phyloP scores from a whole-genome alignment of 2,329 filamentous ascomycete genomes.

The Hymenoscyphus repandus region DNA sequence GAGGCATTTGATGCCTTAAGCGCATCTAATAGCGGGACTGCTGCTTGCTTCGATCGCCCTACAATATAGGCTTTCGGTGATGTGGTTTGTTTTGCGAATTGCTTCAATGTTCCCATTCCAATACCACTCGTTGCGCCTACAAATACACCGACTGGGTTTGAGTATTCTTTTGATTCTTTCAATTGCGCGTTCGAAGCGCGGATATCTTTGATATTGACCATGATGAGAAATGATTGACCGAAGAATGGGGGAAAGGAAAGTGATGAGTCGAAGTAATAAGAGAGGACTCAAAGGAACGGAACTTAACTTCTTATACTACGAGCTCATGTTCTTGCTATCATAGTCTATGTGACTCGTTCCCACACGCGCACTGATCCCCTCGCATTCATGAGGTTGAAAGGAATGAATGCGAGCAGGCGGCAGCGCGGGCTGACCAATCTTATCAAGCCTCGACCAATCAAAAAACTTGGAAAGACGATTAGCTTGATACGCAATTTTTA shows the following conservation, averaged over 20 bases:
- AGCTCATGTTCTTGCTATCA: too few species aligned
- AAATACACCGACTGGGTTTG: conserved; percentile 43
- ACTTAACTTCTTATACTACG: not conserved
- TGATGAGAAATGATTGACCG: conserved; percentile 12
- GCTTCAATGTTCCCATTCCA: conserved; percentile 42
- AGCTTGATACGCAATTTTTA: too few species aligned
- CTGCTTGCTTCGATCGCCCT: conserved; percentile 38
- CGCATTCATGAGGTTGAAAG: too few species aligned
- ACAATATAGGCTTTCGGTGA: conserved; percentile 47
- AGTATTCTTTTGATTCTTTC: conserved; percentile 25
- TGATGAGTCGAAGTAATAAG: not conserved
- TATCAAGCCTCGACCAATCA: not conserved
- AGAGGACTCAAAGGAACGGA: not conserved
- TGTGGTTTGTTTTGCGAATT: conserved; percentile 37
- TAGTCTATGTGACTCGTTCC: too few species aligned
- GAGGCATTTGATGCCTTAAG: conserved; percentile 38
- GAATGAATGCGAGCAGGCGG: too few species aligned
- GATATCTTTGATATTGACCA: conserved; percentile 31
- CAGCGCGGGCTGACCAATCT: not conserved
- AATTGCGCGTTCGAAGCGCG: conserved; percentile 36
- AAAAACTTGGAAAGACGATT: too few species aligned
- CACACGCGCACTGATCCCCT: too few species aligned
- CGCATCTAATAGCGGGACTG: conserved; percentile 35
- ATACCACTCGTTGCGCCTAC: conserved; percentile 52
- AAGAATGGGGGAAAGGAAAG: not conserved